These are phyloP conservation scores for Penicillium vulpinum DNA, from an alignment of 2,329 filamentous ascomycete genomes.

Conservation along the genomic window DNA sequence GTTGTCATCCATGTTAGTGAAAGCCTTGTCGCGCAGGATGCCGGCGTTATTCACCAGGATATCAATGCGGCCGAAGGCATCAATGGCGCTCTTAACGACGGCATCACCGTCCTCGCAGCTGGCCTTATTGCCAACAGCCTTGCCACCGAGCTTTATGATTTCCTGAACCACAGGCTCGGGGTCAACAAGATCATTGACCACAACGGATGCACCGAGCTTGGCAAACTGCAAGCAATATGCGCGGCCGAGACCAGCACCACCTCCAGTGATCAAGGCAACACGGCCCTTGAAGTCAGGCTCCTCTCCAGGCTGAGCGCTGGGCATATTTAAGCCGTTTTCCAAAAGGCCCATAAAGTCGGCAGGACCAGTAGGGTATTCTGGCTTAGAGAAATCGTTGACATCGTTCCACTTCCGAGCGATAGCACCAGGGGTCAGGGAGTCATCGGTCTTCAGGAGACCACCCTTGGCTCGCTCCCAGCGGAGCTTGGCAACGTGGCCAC, in stretches of 20 bases:
- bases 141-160: slow-evolving; percentile 84
- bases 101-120: slow-evolving; percentile 89
- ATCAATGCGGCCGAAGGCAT: slow-evolving; percentile 89
- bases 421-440: slow-evolving; percentile 81
- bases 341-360: slow-evolving; percentile 86
- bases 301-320: slow-evolving; percentile 69
- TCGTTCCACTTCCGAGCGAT: slow-evolving; percentile 87
- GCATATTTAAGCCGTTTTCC: slow-evolving; percentile 77
- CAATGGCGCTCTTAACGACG: slow-evolving; percentile 90
- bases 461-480: slow-evolving; percentile 93
- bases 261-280: slow-evolving; percentile 84
- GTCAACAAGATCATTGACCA: slow-evolving; percentile 94
- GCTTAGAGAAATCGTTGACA: slow-evolving; percentile 79
- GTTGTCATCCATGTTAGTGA: slow-evolving; percentile 93
- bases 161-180: slow-evolving; percentile 88
- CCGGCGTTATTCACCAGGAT: slow-evolving; percentile 98
- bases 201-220: slow-evolving; percentile 78
- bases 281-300: slow-evolving; percentile 79
- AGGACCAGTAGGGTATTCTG: slow-evolving; percentile 78
- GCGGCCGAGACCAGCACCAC: slow-evolving; percentile 86
- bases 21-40: slow-evolving; percentile 96
- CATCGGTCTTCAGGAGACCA: slow-evolving; percentile 84
- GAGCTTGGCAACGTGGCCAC: slow-evolving; percentile 87
- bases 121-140: slow-evolving; percentile 89
- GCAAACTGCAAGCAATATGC: slow-evolving; percentile 86